phyloP scores from a whole-genome alignment of 495 filamentous ascomycete genomes.

The Talaromyces wortmannii region DNA sequence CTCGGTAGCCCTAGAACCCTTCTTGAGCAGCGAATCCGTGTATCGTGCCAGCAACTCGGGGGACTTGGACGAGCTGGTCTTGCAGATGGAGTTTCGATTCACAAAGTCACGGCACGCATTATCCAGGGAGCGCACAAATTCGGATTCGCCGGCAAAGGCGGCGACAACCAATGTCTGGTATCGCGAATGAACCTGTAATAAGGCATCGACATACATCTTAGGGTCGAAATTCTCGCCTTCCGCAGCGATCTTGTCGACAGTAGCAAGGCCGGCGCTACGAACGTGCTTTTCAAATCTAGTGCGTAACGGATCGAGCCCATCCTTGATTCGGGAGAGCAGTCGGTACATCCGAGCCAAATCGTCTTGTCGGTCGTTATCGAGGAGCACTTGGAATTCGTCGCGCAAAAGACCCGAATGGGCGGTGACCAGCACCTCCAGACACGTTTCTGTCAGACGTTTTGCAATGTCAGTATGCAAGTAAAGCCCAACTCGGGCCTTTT shows the following conservation, averaged over 20 bases:
- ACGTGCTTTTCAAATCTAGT: slow-evolving; percentile 90
- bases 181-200: slow-evolving; percentile 88
- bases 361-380: slow-evolving; percentile 91
- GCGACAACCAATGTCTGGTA: slow-evolving; percentile 87
- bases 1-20: slow-evolving; percentile 83
- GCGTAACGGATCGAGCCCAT: slow-evolving; percentile 86
- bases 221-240: slow-evolving; percentile 91
- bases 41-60: slow-evolving; percentile 94
- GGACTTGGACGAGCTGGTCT: slow-evolving; percentile 82
- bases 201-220: slow-evolving; percentile 91
- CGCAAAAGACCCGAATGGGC: slow-evolving; percentile 77
- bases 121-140: slow-evolving; percentile 93
- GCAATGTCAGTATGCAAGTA: slow-evolving; percentile 90
- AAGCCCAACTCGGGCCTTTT: slow-evolving; percentile 88
- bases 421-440: slow-evolving; percentile 82
- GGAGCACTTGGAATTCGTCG: slow-evolving; percentile 92
- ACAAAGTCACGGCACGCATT: slow-evolving; percentile 98
- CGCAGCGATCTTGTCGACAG: slow-evolving; percentile 84
- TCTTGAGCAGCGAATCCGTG: slow-evolving; percentile 88
- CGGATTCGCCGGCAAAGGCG: slow-evolving; percentile 91
- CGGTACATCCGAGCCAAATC: slow-evolving; percentile 96
- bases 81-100: slow-evolving; percentile 93
- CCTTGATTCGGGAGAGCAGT: slow-evolving; percentile 82
- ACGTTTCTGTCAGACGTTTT: slow-evolving; percentile 73
- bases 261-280: slow-evolving; percentile 75